phyloP scores from a whole-genome alignment of 169 alveolate species.

The Eimeria sp. region DNA sequence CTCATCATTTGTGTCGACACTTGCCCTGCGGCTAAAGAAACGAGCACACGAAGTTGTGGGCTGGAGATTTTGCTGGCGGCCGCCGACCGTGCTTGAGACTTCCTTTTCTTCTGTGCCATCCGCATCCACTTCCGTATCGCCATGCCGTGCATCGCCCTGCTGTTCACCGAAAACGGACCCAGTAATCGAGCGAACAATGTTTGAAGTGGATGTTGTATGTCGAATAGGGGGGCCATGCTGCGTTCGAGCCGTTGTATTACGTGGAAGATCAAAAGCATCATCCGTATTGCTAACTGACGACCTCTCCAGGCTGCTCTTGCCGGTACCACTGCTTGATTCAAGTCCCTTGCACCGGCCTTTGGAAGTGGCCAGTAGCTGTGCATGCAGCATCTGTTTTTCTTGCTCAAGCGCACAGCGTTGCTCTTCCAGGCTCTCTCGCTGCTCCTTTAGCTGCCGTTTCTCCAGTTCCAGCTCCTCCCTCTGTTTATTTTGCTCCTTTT shows the following conservation, averaged over 20 bases:
- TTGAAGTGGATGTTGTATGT: slow-evolving; percentile 46
- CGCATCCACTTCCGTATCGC: slow-evolving; percentile 11
- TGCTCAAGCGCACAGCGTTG: slow-evolving; percentile 48
- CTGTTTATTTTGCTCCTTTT: slow-evolving; percentile 32
- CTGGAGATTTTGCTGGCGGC: slow-evolving; percentile 40
- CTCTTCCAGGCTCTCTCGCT: slow-evolving; percentile 40
- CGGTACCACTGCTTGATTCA: not conserved
- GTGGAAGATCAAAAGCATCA: not conserved
- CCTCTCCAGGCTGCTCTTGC: slow-evolving; percentile 1
- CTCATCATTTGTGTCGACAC: slow-evolving; percentile 50
- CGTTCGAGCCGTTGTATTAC: slow-evolving; percentile 8
- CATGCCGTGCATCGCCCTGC: slow-evolving; percentile 39
- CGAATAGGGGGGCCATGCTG: slow-evolving; percentile 17
- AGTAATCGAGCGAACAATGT: slow-evolving; percentile 60
- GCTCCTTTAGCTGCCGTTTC: slow-evolving; percentile 41
- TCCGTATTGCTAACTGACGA: slow-evolving; percentile 18
- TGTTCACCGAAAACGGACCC: slow-evolving; percentile 45
- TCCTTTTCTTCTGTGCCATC: slow-evolving; percentile 39
- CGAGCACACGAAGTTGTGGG: slow-evolving; percentile 33
- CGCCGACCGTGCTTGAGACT: slow-evolving; percentile 1
- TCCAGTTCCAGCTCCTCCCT: slow-evolving; percentile 42
- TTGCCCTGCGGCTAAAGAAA: slow-evolving; percentile 48
- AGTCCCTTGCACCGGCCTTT: not conserved
- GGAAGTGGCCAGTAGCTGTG: slow-evolving; percentile 1
- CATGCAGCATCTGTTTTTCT: slow-evolving; percentile 41